A percentile compares a stretch with the other conserved stretches of the same genome.
phyloP scores from a whole-genome alignment of 2,329 filamentous ascomycete species.

The Capronia americana region DNA sequence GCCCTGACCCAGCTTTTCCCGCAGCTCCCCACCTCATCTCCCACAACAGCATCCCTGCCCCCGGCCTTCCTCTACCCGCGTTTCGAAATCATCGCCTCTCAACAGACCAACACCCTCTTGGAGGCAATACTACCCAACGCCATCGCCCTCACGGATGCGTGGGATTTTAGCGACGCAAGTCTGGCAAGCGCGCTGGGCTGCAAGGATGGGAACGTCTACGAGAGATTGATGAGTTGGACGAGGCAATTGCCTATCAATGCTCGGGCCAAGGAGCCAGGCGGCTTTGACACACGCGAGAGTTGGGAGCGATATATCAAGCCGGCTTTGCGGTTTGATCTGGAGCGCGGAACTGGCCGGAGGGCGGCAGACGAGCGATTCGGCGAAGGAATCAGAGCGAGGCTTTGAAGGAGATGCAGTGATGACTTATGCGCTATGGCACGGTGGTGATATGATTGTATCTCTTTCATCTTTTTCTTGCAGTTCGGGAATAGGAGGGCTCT shows the following conservation, averaged over 20 bases:
- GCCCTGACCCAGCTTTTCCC: not conserved
- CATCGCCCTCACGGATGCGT: slow-evolving; percentile 2
- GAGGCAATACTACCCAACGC: not conserved
- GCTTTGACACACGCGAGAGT: slow-evolving; percentile 1
- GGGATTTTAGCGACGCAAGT: slow-evolving; percentile 5
- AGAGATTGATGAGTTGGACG: slow-evolving; percentile 5
- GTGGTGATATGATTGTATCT: not conserved
- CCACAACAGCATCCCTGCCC: not conserved
- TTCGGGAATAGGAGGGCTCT: not conserved
- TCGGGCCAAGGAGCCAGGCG: not conserved
- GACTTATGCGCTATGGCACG: not conserved
- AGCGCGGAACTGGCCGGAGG: not conserved
- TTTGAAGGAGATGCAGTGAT: slow-evolving; percentile 1
- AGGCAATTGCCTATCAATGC: slow-evolving; percentile 5
- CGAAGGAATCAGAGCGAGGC: not conserved
- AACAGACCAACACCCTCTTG: not conserved
- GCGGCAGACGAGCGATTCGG: slow-evolving; percentile 1
- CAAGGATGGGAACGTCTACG: slow-evolving; percentile 7
- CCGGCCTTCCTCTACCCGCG: slow-evolving; percentile 2
- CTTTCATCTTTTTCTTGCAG: not conserved
- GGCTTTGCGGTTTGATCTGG: not conserved
- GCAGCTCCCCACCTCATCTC: not conserved
- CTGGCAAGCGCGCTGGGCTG: slow-evolving; percentile 2
- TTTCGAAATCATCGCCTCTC: not conserved
- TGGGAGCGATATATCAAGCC: slow-evolving; percentile 4